These are phyloP conservation scores for Claviceps purpurea DNA, from an alignment of 2,329 filamentous ascomycete genomes.

Conservation along the genomic window DNA sequence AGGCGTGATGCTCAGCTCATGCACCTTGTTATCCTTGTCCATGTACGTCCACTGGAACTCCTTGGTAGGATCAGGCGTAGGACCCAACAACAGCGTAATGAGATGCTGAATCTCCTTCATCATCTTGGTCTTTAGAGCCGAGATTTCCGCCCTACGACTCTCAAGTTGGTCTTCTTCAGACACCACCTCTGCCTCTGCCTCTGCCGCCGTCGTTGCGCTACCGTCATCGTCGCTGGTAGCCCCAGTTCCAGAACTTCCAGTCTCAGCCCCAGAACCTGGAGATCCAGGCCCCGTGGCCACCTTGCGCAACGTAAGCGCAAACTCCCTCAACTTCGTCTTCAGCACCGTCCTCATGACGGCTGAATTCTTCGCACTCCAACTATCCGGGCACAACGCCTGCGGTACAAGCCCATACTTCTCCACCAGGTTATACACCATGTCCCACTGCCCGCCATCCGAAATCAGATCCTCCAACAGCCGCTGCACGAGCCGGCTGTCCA, in stretches of 20 bases:
- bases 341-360: constrained; percentile 57
- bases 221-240: not conserved
- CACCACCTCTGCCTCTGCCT: too few species aligned
- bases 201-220: not conserved
- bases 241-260: not conserved
- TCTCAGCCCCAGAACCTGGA: too few species aligned
- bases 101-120: constrained; percentile 69
- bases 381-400: constrained; percentile 68
- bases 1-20: constrained; percentile 51
- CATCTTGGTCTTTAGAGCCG: constrained; percentile 50
- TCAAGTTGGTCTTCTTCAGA: too few species aligned
- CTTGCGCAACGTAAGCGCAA: constrained; percentile 57
- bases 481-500: constrained; percentile 63
- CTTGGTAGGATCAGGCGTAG: constrained; percentile 54
- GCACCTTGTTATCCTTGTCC: constrained; percentile 53
- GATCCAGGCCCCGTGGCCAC: not conserved
- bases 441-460: constrained; percentile 78
- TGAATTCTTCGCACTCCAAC: constrained; percentile 63
- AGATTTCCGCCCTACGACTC: not conserved
- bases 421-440: constrained; percentile 81
- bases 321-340: constrained; percentile 77
- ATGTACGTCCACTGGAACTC: constrained; percentile 72
- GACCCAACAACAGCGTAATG: constrained; percentile 70
- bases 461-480: constrained; percentile 54
- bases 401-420: constrained; percentile 82